Base-by-base conservation (phyloP, 2,329 filamentous ascomycete genomes). In the Allantophomopsis lycopodina region DNA sequence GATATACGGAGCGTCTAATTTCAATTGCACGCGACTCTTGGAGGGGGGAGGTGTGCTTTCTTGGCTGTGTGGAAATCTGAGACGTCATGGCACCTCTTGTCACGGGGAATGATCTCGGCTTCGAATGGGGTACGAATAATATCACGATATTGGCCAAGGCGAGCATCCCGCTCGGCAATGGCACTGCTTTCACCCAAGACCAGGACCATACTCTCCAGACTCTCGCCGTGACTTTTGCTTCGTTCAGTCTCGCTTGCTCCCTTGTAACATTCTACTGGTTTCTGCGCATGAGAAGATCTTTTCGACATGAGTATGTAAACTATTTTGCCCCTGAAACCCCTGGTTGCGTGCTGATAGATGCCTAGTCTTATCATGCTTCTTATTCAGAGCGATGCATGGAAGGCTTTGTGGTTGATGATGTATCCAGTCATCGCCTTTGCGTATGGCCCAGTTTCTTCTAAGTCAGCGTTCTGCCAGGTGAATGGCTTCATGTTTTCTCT, bases 301-400 rank as follows among this genome's bases (percentile, higher is more conserved):
- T 87, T 55, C 73, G 83, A 35, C 80, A 87, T 55, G 75, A 79
- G 76, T 79, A 61, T 60, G 72, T 41, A 37, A n/a, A 32, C 38
- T 32, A 31, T 30, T 17, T 23, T 32, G 33, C 34, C 31, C 34
- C 41, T 33, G 32, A 7, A n/a, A 36, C 16, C 36, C 44, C 32
- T 37, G 46, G 54, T 55, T 32, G 33, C 46, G 48, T 44, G 41
- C 31, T 32, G 11, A 12, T 18, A 11, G 4, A 34, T 20, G 13
- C 12, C 10, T 45, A 84, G 80, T 45, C 67, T 89, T 40, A 79
- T 89, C 42, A 75, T 88, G 67, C 59, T 86, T 32, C 63, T 88
- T 12, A 76, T 89, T 36, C 68, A 76, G 44, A 80, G 79, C 48
- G 81, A 87, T 56, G 69, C 83, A 52, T 71, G 79, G 57, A 83